Conservation (phyloP, 306 rosid genomes). For the Acacia confusa region DNA sequence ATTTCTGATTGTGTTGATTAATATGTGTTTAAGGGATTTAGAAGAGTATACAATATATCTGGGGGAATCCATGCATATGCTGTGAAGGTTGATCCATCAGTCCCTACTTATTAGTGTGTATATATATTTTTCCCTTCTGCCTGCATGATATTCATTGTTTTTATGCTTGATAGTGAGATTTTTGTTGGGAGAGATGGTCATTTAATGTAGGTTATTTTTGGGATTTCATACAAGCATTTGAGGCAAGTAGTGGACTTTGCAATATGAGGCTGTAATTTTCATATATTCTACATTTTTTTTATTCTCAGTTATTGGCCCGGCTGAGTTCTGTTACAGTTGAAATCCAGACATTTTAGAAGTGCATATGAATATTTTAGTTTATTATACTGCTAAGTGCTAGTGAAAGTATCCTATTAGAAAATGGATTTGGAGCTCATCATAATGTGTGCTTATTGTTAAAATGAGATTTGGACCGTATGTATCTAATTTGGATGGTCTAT, state of each 20-base stretch:
- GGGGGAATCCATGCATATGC: conserved; percentile 96
- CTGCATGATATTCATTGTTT: conserved; percentile 3
- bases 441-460: not conserved
- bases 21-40: conserved; percentile 67
- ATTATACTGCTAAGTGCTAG: not conserved
- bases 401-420: not conserved
- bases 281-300: not conserved
- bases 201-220: not conserved
- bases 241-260: conserved; percentile 20
- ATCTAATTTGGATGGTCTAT: not conserved
- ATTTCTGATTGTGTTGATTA: conserved; percentile 15
- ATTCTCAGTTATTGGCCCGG: not conserved
- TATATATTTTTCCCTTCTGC: not conserved
- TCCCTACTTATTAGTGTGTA: conserved; percentile 71
- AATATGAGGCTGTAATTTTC: conserved; percentile 1
- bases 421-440: not conserved
- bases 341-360: not conserved
- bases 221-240: not conserved
- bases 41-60: conserved; percentile 68
- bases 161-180: conserved; percentile 23
- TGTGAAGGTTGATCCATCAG: conserved; percentile 66
- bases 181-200: not conserved
- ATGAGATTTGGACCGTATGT: not conserved
- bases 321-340: not conserved
- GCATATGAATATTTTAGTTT: not conserved